Evolutionary conservation across 2,329 filamentous ascomycete species (phyloP), one percentile per base, ranked within the genome.

Genomic region (Penicillium corylophilum): DNA sequence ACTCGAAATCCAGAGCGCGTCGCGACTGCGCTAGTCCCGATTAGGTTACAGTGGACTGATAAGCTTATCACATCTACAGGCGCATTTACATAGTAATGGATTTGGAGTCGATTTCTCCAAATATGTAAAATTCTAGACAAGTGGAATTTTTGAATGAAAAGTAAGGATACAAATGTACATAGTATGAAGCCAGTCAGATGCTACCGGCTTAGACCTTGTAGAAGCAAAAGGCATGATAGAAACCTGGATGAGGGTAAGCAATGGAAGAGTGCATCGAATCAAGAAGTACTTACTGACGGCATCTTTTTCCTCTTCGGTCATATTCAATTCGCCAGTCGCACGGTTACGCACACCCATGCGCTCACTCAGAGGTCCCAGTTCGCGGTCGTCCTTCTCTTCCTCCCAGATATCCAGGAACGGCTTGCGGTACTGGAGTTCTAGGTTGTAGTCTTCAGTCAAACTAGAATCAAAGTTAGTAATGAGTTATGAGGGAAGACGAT

Each of bases 151-250:
- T n/a, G n/a, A n/a, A 15, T 8, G 20, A 10, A 23, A 4, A 23
- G 6, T 40, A 22, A 23, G 22, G 8, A 26, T 41, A 23, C 22
- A 9, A 16, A 15, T 24, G 39, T 41, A 26, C 39, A 41, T 4
- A 24, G 5, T 41, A 8, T n/a, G 22, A 10, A 16, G 28, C 3
- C 1, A 12, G 15, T 18, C 8, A 13, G 24, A 10, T 16, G 36
- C 9, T 13, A 18, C 16, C 16, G 12, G 12, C 7, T 59, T 79
- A 94, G 41, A 95, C 90, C 78, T 96, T 96, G 74, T 96, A 95
- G 73, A 97, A 97, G 75, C 91, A 96, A 67, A 97, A 97, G 1
- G 89, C 92, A 64, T 95, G 83, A 67, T 97, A 97, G 67, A 97
- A 95, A 63, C 78, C 79, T 66, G 35, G 28, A 36, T 0, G 15